Percentiles rank a stretch among this genome's conserved stretches.
These are phyloP conservation scores for Miscanthus sacchariflorus DNA, from an alignment of 202 grass and related monocot genomes.

Conservation along the genomic window DNA sequence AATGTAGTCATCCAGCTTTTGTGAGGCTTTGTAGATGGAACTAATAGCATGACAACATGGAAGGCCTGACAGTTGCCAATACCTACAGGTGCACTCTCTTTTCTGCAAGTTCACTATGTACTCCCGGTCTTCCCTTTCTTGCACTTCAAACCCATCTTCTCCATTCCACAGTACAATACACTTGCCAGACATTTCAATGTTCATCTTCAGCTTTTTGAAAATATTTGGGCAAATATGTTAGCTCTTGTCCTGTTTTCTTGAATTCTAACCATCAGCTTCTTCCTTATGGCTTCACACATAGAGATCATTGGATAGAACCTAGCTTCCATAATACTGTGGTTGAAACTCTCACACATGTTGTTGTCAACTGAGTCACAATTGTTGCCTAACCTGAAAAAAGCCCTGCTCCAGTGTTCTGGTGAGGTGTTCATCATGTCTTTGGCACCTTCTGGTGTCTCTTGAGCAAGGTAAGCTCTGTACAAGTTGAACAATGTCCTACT, in stretches of 20 bases:
- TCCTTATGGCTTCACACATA: too few relatives aligned
- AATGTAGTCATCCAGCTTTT: not conserved
- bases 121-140: not conserved
- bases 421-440: too few relatives aligned
- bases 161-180: not conserved
- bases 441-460: too few relatives aligned
- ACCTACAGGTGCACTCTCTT: not conserved
- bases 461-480: too few relatives aligned
- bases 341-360: too few relatives aligned
- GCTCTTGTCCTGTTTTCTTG: not conserved
- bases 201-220: not conserved
- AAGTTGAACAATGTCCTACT: too few relatives aligned
- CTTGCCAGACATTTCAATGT: not conserved
- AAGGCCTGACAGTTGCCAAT: not conserved
- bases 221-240: not conserved
- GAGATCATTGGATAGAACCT: too few relatives aligned
- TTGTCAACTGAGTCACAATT: too few relatives aligned
- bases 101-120: not conserved
- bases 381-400: too few relatives aligned
- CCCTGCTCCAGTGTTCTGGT: too few relatives aligned
- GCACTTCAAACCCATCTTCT: not conserved
- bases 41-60: not conserved
- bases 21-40: not conserved
- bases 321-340: too few relatives aligned
- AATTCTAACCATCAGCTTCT: not conserved